Evolutionary conservation across 1,139 yeast species (phyloP).

Genomic region (Saccharomyces hybrid): DNA sequence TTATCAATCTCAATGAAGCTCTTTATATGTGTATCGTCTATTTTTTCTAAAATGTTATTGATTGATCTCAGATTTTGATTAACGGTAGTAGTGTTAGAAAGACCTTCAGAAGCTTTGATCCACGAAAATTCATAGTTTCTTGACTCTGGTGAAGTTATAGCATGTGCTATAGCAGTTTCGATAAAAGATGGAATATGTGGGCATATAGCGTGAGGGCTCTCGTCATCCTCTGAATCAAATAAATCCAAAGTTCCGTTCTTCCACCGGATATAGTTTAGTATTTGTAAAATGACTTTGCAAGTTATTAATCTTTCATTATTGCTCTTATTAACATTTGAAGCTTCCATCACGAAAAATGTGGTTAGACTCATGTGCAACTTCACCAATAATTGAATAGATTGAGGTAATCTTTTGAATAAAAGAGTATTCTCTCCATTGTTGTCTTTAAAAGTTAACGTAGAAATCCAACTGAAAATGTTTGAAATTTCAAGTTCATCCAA

Average conservation of each 20-base stretch:
- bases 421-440: constrained; percentile 34
- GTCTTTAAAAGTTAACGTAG: constrained; percentile 37
- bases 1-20: constrained; percentile 28
- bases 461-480: constrained; percentile 65
- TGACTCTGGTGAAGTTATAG: constrained; percentile 74
- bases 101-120: constrained; percentile 19
- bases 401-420: constrained; percentile 52
- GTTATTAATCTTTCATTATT: constrained; percentile 59
- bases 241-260: constrained; percentile 61
- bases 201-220: constrained; percentile 31
- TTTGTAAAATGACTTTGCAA: constrained; percentile 62
- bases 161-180: constrained; percentile 72
- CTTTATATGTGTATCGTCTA: constrained; percentile 20
- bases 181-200: constrained; percentile 76
- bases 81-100: constrained; percentile 4
- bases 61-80: constrained; percentile 12
- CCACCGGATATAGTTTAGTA: constrained; percentile 58
- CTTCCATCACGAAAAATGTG: constrained; percentile 55
- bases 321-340: constrained; percentile 51
- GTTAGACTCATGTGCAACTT: constrained; percentile 62
- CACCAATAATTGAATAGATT: constrained; percentile 59
- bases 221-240: constrained; percentile 34
- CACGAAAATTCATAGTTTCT: constrained; percentile 43
- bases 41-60: constrained; percentile 14
- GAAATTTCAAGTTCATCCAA: constrained; percentile 52